phyloP scores from a whole-genome alignment of 148 eudicot species.

The Polygonum aviculare region DNA sequence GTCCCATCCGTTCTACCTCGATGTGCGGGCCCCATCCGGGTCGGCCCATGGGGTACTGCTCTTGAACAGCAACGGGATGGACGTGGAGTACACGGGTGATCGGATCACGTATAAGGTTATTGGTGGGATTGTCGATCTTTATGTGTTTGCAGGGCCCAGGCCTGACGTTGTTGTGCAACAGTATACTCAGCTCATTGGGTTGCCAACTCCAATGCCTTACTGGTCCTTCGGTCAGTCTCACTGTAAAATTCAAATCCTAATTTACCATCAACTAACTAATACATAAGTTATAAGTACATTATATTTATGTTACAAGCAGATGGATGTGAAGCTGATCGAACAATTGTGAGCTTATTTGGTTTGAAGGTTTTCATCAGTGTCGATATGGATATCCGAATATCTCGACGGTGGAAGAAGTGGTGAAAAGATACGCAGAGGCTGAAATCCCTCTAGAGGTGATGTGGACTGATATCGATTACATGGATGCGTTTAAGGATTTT shows the following conservation, averaged over 20 bases:
- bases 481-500: constrained; percentile 45
- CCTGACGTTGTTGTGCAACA: constrained; percentile 38
- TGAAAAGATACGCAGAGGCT: constrained; percentile 25
- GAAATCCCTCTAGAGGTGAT: constrained; percentile 45
- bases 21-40: constrained; percentile 27
- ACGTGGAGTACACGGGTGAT: constrained; percentile 41
- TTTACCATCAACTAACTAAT: neutral
- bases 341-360: neutral
- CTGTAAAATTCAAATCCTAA: neutral
- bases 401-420: constrained; percentile 30
- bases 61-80: constrained; percentile 54
- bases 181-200: constrained; percentile 38
- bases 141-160: constrained; percentile 34
- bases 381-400: constrained; percentile 36
- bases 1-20: constrained; percentile 53
- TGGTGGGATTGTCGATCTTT: constrained; percentile 48
- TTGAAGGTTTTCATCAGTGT: constrained; percentile 47
- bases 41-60: constrained; percentile 40
- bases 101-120: constrained; percentile 39
- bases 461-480: constrained; percentile 56
- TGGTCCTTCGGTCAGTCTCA: constrained; percentile 41
- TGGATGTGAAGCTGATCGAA: neutral
- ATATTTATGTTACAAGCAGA: too few species aligned
- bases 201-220: constrained; percentile 54
- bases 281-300: too few species aligned